phyloP scores from a whole-genome alignment of 179 eudicot genomes.

The Dionaea muscipula region DNA sequence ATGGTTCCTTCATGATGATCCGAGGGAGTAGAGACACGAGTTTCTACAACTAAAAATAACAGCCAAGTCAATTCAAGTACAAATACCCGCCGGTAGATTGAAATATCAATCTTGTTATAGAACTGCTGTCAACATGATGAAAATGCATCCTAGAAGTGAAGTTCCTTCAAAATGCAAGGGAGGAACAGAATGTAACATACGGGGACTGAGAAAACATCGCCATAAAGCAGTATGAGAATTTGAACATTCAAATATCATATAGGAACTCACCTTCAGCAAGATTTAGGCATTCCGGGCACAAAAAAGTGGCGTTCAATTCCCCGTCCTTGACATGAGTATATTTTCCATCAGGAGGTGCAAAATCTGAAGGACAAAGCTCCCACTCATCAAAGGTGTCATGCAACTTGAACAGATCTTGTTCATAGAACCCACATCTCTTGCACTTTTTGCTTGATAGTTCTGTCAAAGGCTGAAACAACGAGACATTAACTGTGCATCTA shows the following conservation, averaged over 20 bases:
- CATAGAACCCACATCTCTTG: conserved; percentile 87
- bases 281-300: conserved; percentile 41
- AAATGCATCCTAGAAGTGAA: no score
- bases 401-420: conserved; percentile 32
- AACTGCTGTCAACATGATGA: no score
- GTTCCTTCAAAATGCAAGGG: no score
- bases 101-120: no score
- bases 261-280: conserved; percentile 21
- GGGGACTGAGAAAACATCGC: no score
- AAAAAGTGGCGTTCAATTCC: conserved; percentile 65
- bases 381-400: conserved; percentile 73
- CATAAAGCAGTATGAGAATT: no score
- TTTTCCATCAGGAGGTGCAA: conserved; percentile 37
- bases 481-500: no score
- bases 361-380: conserved; percentile 83
- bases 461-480: conserved; percentile 62
- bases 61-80: background rate
- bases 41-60: conserved; percentile 21
- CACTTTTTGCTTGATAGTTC: conserved; percentile 55
- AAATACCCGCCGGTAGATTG: background rate
- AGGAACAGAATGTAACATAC: no score
- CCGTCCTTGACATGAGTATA: conserved; percentile 36
- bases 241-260: background rate
- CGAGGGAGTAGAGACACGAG: conserved; percentile 14
- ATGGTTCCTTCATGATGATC: conserved; percentile 19